Conservation (phyloP, 495 filamentous ascomycete genomes). For the Corynascus novoguineensis region DNA sequence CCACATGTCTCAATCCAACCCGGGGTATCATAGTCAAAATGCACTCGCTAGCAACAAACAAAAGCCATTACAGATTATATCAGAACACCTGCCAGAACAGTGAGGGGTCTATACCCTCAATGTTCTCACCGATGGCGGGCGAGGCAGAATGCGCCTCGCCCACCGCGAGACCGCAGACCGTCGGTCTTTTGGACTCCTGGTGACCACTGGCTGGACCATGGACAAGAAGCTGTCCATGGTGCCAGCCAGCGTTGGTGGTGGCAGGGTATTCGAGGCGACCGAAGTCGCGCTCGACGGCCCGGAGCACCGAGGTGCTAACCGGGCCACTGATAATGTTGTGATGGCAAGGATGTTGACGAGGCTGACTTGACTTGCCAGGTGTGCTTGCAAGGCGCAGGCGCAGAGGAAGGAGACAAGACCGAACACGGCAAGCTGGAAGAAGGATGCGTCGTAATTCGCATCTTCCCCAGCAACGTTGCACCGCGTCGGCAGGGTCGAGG, state of each 20-base stretch:
- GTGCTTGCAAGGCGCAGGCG: slow-evolving; percentile 16
- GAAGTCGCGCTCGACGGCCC: slow-evolving; percentile 5
- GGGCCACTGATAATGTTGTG: slow-evolving; percentile 19
- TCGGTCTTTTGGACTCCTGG: not conserved
- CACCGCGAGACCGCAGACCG: slow-evolving; percentile 10
- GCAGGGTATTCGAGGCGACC: slow-evolving; percentile 10
- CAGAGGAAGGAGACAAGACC: slow-evolving; percentile 34
- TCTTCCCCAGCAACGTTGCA: slow-evolving; percentile 11
- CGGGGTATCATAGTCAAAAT: slow-evolving; percentile 29
- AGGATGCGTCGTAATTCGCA: slow-evolving; percentile 3
- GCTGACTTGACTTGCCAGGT: slow-evolving; percentile 12
- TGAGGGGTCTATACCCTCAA: slow-evolving; percentile 6
- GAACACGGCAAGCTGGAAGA: slow-evolving; percentile 27
- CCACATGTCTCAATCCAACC: slow-evolving; percentile 25
- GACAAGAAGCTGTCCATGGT: slow-evolving; percentile 24
- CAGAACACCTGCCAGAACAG: slow-evolving; percentile 7
- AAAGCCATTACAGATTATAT: slow-evolving; percentile 11
- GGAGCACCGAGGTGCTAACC: slow-evolving; percentile 11
- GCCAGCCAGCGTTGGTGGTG: slow-evolving; percentile 7
- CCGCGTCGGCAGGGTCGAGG: slow-evolving; percentile 25
- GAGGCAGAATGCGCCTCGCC: slow-evolving; percentile 8
- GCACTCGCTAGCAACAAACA: slow-evolving; percentile 19
- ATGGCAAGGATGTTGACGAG: slow-evolving; percentile 19
- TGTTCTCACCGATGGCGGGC: not conserved
- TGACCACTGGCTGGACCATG: slow-evolving; percentile 19